Evolutionary conservation across 305 asterid species (phyloP).

Genomic region (Plantago lanceolata): DNA sequence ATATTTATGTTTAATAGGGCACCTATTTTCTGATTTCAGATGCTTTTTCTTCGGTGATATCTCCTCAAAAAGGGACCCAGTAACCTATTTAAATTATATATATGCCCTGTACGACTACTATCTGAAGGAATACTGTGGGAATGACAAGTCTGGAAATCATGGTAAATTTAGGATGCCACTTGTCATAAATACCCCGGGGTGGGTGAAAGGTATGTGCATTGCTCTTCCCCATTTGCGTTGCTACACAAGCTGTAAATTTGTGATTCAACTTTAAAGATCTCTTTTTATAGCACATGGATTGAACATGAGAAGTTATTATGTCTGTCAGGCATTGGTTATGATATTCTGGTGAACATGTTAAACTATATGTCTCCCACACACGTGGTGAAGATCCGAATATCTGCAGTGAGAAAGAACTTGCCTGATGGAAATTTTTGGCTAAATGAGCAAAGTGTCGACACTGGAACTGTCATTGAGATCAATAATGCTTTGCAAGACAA

Average conservation of each 20-base stretch:
- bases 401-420: slow-evolving; percentile 61
- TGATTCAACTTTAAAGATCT: slow-evolving; percentile 1
- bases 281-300: slow-evolving; percentile 1
- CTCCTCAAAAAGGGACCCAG: slow-evolving; percentile 85
- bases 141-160: slow-evolving; percentile 26
- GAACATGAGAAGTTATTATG: slow-evolving; percentile 19
- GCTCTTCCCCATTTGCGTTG: slow-evolving; percentile 18
- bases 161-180: slow-evolving; percentile 56
- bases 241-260: slow-evolving; percentile 12
- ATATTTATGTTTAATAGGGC: slow-evolving; percentile 1
- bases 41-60: slow-evolving; percentile 90
- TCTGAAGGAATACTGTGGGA: slow-evolving; percentile 32
- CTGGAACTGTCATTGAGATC: slow-evolving; percentile 52
- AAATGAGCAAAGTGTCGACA: slow-evolving; percentile 38
- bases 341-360: slow-evolving; percentile 70
- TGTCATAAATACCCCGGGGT: slow-evolving; percentile 89
- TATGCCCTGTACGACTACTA: slow-evolving; percentile 64
- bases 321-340: slow-evolving; percentile 80
- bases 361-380: slow-evolving; percentile 69
- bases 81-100: slow-evolving; percentile 54
- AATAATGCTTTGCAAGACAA: slow-evolving; percentile 71
- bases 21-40: slow-evolving; percentile 40
- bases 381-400: slow-evolving; percentile 68
- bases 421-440: slow-evolving; percentile 89
- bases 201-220: slow-evolving; percentile 74